Evolutionary conservation across 768 basidiomycete genomes (phyloP).

Genomic region (Hebeloma cylindrosporum): DNA sequence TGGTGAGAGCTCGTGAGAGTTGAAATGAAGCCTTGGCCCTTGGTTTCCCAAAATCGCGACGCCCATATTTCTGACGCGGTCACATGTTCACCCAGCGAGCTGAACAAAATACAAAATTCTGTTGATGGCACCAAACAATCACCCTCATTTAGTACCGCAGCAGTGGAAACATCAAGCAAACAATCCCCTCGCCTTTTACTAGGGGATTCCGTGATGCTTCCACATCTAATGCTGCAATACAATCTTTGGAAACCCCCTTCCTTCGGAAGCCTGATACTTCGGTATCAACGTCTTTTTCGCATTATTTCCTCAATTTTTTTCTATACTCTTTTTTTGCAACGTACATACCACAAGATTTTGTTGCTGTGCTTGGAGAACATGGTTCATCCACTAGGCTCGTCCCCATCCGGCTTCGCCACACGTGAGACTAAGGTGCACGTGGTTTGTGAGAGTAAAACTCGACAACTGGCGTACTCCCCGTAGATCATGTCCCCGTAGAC

Average conservation of each 20-base stretch:
- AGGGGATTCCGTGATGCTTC: constrained; percentile 53
- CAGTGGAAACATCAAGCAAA: constrained; percentile 47
- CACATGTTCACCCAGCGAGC: constrained; percentile 36
- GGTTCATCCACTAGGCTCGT: too few species aligned
- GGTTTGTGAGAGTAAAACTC: too few species aligned
- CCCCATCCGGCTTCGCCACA: too few species aligned
- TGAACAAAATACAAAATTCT: constrained; percentile 41
- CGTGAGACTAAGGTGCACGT: too few species aligned
- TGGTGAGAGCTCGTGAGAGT: background rate
- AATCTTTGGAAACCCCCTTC: constrained; percentile 45
- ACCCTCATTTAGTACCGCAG: constrained; percentile 24
- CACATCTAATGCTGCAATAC: constrained; percentile 39
- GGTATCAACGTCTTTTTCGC: constrained; percentile 15
- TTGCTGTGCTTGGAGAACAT: too few species aligned
- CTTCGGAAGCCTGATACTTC: constrained; percentile 25
- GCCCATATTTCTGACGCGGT: background rate
- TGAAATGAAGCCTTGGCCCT: background rate
- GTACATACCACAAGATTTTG: too few species aligned
- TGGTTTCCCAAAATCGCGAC: background rate
- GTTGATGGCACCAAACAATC: background rate
- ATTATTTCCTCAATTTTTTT: constrained; percentile 2
- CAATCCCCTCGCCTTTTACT: constrained; percentile 60
- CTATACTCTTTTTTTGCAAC: background rate
- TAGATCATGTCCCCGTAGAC: too few species aligned
- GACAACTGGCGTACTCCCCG: too few species aligned